Evolutionary conservation across 176 grass and related monocot genomes (phyloP), one percentile per base, ranked within the genome.

Genomic region (Avena insularis): DNA sequence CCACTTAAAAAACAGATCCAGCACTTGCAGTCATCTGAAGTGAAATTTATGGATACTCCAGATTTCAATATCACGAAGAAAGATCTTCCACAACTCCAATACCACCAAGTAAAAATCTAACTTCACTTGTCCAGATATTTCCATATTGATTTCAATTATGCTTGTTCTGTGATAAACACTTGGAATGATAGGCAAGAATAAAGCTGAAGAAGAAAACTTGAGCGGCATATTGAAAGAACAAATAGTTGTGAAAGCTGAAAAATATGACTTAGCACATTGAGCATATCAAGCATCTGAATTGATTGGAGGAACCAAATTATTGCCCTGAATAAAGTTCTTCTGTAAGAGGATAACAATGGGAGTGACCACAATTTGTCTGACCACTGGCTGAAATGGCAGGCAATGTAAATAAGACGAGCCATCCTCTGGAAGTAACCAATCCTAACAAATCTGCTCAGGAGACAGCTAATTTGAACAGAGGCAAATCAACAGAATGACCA

Each of bases 201-300:
- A 81, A 87, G 57, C 84, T 62, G 80, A 71, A 72, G 70, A 84
- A 83, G 78, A 92, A 56, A 84, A 79, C 69, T 84, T 75, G 75
- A 10, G 8, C 47, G 27, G 21, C 65, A 64, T 35, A 79, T 91
- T 71, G 81, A 75, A 79, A 83, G 57, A 21, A 75, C 89, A 85
- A 36, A 80, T 89, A 91, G 81, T 86, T 83, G 89, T 47, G 78
- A 78, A 92, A 89, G 15, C 91, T 89, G 55, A 91, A 72, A 45
- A 80, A 55, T 83, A 88, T 84, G 55, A 23, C 59, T 70, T 68
- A 35, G 71, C 83, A 83, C 79, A 90, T 80, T 45, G 83, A 75
- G 40, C 15, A 82, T 71, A 87, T 70, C 75, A 71, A 59, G 85
- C 77, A 68, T 69, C 82, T 80, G 80, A 83, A 83, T 56, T 57